These are phyloP conservation scores for Aspergillus eucalypticola DNA, from an alignment of 2,329 filamentous ascomycete species.

Conservation along the genomic window DNA sequence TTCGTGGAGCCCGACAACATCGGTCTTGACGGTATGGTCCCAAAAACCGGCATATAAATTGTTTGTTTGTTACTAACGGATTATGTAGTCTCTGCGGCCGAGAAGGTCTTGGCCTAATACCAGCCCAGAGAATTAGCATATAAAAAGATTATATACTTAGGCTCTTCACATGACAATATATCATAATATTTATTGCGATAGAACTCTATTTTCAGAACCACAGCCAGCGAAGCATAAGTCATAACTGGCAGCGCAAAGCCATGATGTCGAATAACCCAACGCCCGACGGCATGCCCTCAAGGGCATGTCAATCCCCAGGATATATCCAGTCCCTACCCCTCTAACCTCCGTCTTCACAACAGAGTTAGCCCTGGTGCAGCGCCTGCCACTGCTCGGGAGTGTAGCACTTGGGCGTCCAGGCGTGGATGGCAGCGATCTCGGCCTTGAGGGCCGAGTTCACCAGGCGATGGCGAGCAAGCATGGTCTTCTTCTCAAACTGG, in stretches of 20 bases:
- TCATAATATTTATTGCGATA: conserved; percentile 4
- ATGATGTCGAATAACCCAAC: conserved; percentile 7
- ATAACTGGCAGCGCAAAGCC: conserved; percentile 5
- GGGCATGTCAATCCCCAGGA: conserved; percentile 15
- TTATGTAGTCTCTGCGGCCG: conserved; percentile 48
- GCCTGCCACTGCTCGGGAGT: conserved; percentile 87
- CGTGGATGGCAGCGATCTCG: conserved; percentile 88
- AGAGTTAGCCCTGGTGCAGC: conserved; percentile 49
- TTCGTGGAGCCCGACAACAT: conserved; percentile 89
- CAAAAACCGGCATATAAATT: neutral
- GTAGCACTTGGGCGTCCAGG: conserved; percentile 92
- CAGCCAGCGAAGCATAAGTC: conserved; percentile 5
- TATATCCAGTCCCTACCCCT: conserved; percentile 13
- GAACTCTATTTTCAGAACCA: conserved; percentile 10
- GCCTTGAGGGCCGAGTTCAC: conserved; percentile 81
- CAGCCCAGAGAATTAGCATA: neutral
- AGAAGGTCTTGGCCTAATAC: conserved; percentile 50
- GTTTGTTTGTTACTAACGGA: conserved; percentile 20
- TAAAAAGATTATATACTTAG: neutral
- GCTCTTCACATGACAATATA: conserved; percentile 1
- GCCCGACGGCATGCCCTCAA: conserved; percentile 18
- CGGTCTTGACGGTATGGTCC: conserved; percentile 66
- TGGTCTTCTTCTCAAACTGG: conserved; percentile 69
- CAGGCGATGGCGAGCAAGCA: conserved; percentile 80
- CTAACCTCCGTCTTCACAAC: neutral